Conservation (phyloP, 768 basidiomycete species). For the Cystofilobasidium bisporidii region DNA sequence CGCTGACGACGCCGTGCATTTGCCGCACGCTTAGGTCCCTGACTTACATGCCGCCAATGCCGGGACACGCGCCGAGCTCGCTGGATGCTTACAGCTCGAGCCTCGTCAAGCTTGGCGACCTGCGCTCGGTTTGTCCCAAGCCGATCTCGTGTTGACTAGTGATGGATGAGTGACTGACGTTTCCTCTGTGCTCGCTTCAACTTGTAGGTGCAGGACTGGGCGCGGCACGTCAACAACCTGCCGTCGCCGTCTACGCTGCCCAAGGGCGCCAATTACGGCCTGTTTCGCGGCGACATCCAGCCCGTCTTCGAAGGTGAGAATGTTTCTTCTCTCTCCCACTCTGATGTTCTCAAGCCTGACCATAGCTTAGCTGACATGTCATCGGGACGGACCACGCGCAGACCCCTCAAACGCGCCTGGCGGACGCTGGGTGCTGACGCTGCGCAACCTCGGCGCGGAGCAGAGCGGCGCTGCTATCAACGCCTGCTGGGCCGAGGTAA, state of each 20-base stretch:
- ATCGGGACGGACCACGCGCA: too few species aligned
- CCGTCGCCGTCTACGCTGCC: not conserved
- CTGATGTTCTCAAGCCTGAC: too few species aligned
- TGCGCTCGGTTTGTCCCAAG: not conserved
- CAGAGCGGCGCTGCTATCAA: not conserved
- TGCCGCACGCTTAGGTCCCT: too few species aligned
- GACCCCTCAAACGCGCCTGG: not conserved
- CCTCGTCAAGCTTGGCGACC: not conserved
- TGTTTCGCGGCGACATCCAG: not conserved
- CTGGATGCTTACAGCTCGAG: not conserved
- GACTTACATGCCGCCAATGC: not conserved
- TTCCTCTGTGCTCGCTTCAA: too few species aligned
- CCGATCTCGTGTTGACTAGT: too few species aligned
- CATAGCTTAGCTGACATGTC: too few species aligned
- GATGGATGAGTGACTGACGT: too few species aligned
- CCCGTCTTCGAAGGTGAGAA: not conserved
- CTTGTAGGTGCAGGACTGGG: not conserved
- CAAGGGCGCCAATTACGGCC: not conserved
- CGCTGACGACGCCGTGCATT: too few species aligned
- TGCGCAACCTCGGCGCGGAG: not conserved
- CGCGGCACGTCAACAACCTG: not conserved
- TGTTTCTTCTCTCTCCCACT: not conserved
- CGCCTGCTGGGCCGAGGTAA: not conserved
- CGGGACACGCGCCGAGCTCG: not conserved
- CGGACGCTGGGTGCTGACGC: not conserved